phyloP scores from a whole-genome alignment of 164 flowering plant species.

The Magnolia officinalis region DNA sequence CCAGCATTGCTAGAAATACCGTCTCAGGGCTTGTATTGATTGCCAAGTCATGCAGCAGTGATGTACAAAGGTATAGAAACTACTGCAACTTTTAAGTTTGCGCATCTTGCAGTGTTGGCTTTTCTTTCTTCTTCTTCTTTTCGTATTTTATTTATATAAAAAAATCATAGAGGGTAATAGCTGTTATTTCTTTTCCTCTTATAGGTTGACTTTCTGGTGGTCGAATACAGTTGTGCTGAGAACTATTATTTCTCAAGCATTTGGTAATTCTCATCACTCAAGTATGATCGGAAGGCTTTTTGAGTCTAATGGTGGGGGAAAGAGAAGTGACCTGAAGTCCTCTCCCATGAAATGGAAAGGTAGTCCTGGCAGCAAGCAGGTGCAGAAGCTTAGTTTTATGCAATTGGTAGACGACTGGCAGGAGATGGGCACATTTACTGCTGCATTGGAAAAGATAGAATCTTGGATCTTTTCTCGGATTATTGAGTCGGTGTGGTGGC shows the following conservation, averaged over 20 bases:
- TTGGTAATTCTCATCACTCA: constrained; percentile 59
- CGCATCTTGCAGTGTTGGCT: background rate
- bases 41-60: constrained; percentile 86
- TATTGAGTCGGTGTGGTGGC: constrained; percentile 99
- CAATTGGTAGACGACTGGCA: constrained; percentile 82
- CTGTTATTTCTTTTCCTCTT: constrained; percentile 9
- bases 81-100: background rate
- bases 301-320: constrained; percentile 44
- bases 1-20: constrained; percentile 79
- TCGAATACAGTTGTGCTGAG: constrained; percentile 86
- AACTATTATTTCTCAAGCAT: constrained; percentile 76
- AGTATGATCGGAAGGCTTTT: constrained; percentile 28
- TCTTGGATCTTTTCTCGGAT: constrained; percentile 93
- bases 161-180: background rate
- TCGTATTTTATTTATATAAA: background rate
- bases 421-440: constrained; percentile 75
- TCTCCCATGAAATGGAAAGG: constrained; percentile 46
- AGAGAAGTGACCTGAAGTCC: constrained; percentile 41
- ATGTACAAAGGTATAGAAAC: constrained; percentile 72
- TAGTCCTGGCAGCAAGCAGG: constrained; percentile 38
- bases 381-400: constrained; percentile 33
- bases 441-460: constrained; percentile 83
- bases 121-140: constrained; percentile 2
- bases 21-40: constrained; percentile 86
- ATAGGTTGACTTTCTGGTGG: constrained; percentile 93